Conservation (phyloP, 345 rosid genomes). For the Eutrema yunnanense region DNA sequence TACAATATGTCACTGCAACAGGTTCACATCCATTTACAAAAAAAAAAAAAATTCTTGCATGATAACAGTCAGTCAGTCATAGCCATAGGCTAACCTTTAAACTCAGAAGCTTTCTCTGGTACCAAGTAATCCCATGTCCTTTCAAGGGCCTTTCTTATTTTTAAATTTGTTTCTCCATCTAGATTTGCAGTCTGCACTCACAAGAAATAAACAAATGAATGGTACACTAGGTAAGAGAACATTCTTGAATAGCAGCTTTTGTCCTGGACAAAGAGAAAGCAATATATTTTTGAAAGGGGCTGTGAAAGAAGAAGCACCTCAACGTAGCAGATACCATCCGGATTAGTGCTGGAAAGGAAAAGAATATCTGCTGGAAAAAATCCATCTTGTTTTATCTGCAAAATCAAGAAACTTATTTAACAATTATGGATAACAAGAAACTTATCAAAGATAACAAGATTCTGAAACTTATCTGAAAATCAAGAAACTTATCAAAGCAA, state of each 20-base stretch:
- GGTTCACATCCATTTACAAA: slow-evolving; percentile 7
- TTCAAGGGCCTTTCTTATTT: slow-evolving; percentile 95
- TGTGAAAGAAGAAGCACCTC: slow-evolving; percentile 51
- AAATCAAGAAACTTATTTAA: slow-evolving; percentile 2
- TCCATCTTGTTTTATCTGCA: slow-evolving; percentile 91
- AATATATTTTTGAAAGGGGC: not conserved
- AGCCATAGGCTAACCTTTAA: slow-evolving; percentile 56
- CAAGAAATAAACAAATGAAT: slow-evolving; percentile 13
- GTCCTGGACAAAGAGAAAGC: not conserved
- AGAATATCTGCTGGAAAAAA: slow-evolving; percentile 96
- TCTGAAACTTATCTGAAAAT: too few relatives aligned
- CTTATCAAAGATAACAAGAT: not conserved
- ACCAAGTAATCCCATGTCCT: slow-evolving; percentile 94
- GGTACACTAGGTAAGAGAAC: not conserved
- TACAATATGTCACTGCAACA: slow-evolving; percentile 1
- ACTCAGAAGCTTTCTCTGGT: slow-evolving; percentile 85
- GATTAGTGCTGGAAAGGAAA: slow-evolving; percentile 81
- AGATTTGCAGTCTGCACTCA: slow-evolving; percentile 86
- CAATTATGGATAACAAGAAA: not conserved
- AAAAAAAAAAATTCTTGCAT: not conserved
- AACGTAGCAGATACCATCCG: slow-evolving; percentile 93
- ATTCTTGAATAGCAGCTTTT: not conserved
- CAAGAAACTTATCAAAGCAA: too few relatives aligned
- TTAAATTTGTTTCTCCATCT: slow-evolving; percentile 98
- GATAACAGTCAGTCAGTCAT: not conserved